Base-by-base conservation (phyloP, 495 filamentous ascomycete species). In the Daldinia childiae region DNA sequence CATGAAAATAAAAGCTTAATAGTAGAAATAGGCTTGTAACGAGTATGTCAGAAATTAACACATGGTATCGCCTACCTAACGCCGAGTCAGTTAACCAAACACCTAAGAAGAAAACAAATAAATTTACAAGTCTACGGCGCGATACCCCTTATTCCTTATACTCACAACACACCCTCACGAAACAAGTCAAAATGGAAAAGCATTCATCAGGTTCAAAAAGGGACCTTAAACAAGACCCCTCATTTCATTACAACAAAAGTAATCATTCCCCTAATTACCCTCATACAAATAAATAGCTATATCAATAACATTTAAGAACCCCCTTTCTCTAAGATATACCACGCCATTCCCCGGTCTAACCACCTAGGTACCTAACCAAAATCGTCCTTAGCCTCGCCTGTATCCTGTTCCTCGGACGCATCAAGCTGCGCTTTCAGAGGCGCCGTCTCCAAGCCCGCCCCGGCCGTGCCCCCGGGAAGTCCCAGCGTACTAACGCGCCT, bases 401-500 rank as follows among this genome's bases (percentile, higher is more conserved):
- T 66, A 68, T 68, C 71, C 66, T 66, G 66, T 52, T 48, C 72
- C 29, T 74, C 72, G 8, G 36, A 50, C 21, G 63, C 58, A 15
- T 68, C 73, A 1, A 72, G 62, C 58, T 72, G 69, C n/a, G 71
- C 57, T 41, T 74, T 74, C 58, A 87, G 62, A 30, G 85, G 85
- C 24, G 82, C 83, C 43, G 83, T 84, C 70, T 85, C 86, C 12
- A 87, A 70, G 29, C 74, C 72, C 2, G 77, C 79, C 3, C 79
- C 71, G 1, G 77, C 52, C 8, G 55, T 15, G 3, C 73, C 78
- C 19, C 70, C 79, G 8, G 66, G 56, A 8, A 72, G 58, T 0
- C 77, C 81, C 32, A 86, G 79, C 11, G 85, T 64, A 65, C 86
- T 86, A 34, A 79, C 73, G 63, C 86, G 70, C 52, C 82, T 69